Percentiles rank a stretch among this genome's conserved stretches.
Evolutionary conservation across 148 eudicot species (phyloP).

Genomic region (Vaccinium myrtillus): DNA sequence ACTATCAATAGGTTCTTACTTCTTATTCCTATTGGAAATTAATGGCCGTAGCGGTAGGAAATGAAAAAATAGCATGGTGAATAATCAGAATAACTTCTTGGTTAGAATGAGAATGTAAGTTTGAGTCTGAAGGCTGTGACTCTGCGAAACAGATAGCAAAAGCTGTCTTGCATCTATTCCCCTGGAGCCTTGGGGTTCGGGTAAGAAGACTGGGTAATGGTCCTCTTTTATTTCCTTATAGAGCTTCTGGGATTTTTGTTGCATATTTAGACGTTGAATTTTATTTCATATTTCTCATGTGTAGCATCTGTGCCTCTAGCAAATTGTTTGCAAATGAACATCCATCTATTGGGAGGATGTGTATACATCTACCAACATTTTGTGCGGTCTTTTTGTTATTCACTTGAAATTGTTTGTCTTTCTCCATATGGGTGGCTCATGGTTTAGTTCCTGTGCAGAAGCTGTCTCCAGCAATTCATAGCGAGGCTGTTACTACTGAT

Average conservation of each 20-base stretch:
- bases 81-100: neutral
- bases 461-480: conserved; percentile 24
- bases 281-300: neutral
- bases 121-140: conserved; percentile 5
- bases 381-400: neutral
- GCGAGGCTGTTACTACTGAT: conserved; percentile 15
- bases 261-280: neutral
- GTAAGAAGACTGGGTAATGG: neutral
- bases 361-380: neutral
- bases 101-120: neutral
- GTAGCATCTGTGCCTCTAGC: neutral
- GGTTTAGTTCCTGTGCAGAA: conserved; percentile 30
- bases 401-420: neutral
- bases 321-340: neutral
- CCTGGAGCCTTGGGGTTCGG: neutral
- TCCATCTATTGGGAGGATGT: neutral
- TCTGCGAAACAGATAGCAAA: neutral
- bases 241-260: neutral
- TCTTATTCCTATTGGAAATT: neutral
- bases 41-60: neutral
- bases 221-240: neutral
- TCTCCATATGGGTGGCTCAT: neutral
- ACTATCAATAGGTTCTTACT: neutral
- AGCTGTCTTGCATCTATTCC: neutral
- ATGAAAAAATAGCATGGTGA: neutral